A percentile compares a stretch with the other conserved stretches of the same genome.
phyloP scores from a whole-genome alignment of 345 rosid genomes.

The Sisymbrium altissimum region DNA sequence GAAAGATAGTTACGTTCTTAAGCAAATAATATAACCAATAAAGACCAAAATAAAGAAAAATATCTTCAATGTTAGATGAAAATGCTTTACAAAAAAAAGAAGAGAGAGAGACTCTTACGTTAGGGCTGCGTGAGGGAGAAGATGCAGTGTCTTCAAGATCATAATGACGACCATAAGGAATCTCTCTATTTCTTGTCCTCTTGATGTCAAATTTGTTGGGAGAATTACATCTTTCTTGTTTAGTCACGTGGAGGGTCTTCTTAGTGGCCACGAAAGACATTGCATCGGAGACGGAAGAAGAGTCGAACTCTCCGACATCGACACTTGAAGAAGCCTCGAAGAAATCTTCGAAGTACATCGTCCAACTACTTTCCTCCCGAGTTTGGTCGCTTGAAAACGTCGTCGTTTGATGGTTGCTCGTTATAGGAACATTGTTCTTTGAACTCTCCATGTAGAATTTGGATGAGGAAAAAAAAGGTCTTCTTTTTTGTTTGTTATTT shows the following conservation, averaged over 20 bases:
- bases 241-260: constrained; percentile 1
- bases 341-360: constrained; percentile 38
- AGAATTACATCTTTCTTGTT: not conserved
- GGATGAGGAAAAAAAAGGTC: not conserved
- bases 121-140: constrained; percentile 33
- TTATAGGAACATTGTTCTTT: constrained; percentile 7
- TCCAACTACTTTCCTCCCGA: constrained; percentile 36
- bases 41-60: not conserved
- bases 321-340: constrained; percentile 16
- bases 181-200: constrained; percentile 28
- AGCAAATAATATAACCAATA: not conserved
- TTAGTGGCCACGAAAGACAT: constrained; percentile 18
- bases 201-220: not conserved
- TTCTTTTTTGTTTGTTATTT: constrained; percentile 2
- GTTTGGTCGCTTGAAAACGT: constrained; percentile 9
- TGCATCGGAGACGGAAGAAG: constrained; percentile 30
- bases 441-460: constrained; percentile 23
- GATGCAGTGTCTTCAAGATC: constrained; percentile 34
- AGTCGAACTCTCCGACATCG: constrained; percentile 15
- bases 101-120: constrained; percentile 20
- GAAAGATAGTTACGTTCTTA: not conserved
- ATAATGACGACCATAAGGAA: constrained; percentile 29
- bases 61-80: not conserved
- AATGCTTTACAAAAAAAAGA: not conserved
- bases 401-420: not conserved